Percentiles rank a stretch among this genome's conserved stretches.
Evolutionary conservation across 2,329 filamentous ascomycete species (phyloP).

Genomic region (Talaromyces sp.): DNA sequence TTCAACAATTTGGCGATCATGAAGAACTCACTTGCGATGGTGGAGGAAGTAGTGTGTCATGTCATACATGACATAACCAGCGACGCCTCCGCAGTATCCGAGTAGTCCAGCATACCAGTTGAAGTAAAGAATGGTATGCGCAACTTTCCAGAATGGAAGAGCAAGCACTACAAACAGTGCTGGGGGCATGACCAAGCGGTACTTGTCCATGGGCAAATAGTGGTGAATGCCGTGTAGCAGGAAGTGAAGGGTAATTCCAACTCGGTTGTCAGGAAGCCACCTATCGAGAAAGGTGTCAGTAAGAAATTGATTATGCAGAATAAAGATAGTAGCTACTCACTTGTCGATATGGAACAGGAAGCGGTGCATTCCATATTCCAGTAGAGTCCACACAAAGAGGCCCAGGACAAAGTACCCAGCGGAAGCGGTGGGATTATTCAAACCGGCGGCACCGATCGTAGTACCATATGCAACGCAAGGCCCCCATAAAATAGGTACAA

Average conservation of each 20-base stretch:
- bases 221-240: constrained; percentile 95
- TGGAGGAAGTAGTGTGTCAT: constrained; percentile 98
- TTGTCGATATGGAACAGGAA: constrained; percentile 92
- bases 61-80: constrained; percentile 95
- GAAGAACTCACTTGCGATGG: constrained; percentile 71
- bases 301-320: background rate
- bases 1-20: background rate
- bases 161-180: constrained; percentile 81
- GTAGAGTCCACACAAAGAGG: constrained; percentile 77
- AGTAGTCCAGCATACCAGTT: constrained; percentile 79
- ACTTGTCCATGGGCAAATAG: constrained; percentile 98
- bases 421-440: constrained; percentile 51
- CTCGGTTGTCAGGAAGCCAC: constrained; percentile 85
- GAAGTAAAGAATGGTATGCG: constrained; percentile 76
- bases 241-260: constrained; percentile 85
- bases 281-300: constrained; percentile 47
- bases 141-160: constrained; percentile 86
- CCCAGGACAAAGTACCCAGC: constrained; percentile 68
- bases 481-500: constrained; percentile 80
- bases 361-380: constrained; percentile 86
- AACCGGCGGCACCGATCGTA: constrained; percentile 61
- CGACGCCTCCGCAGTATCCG: constrained; percentile 85
- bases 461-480: constrained; percentile 76
- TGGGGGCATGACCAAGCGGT: constrained; percentile 95
- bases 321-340: constrained; percentile 54